Evolutionary conservation across 352 stramenopile genomes (phyloP).

Genomic region (Phytophthora idaei): DNA sequence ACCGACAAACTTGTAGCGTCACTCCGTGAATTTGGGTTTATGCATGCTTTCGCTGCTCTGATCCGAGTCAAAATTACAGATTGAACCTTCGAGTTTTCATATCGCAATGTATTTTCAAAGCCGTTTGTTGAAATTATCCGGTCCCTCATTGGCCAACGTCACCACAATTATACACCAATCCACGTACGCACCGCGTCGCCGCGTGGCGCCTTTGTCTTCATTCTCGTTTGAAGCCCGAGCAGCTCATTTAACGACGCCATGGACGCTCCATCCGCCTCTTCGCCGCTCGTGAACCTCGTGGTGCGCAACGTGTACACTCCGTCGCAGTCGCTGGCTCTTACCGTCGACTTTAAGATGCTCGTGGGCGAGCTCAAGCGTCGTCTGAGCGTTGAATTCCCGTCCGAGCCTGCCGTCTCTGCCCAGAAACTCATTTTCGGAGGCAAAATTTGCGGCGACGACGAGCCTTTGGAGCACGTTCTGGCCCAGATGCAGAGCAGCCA

Average conservation of each 20-base stretch:
- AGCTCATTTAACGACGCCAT: constrained; percentile 25
- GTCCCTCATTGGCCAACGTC: constrained; percentile 1
- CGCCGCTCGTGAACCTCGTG: constrained; percentile 57
- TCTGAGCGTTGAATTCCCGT: constrained; percentile 56
- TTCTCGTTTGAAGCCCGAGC: constrained; percentile 31
- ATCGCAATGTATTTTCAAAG: background rate
- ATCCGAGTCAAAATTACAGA: too few species aligned
- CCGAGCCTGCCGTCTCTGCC: constrained; percentile 43
- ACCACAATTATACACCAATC: constrained; percentile 5
- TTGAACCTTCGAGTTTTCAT: background rate
- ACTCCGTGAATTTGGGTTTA: too few species aligned
- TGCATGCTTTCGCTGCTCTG: too few species aligned
- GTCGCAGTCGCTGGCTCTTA: constrained; percentile 55
- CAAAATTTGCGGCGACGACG: constrained; percentile 80
- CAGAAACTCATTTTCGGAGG: constrained; percentile 90
- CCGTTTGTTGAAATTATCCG: background rate
- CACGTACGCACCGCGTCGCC: constrained; percentile 12
- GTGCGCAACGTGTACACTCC: constrained; percentile 86
- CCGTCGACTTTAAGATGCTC: constrained; percentile 34
- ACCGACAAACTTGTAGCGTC: too few species aligned
- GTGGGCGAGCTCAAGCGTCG: constrained; percentile 70
- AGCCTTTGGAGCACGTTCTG: constrained; percentile 54
- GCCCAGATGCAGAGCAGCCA: constrained; percentile 46
- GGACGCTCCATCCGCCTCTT: constrained; percentile 13
- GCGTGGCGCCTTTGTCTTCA: constrained; percentile 26